These are phyloP conservation scores for Chloromonas sp. DNA, from an alignment of 163 green algal species.

Conservation along the genomic window DNA sequence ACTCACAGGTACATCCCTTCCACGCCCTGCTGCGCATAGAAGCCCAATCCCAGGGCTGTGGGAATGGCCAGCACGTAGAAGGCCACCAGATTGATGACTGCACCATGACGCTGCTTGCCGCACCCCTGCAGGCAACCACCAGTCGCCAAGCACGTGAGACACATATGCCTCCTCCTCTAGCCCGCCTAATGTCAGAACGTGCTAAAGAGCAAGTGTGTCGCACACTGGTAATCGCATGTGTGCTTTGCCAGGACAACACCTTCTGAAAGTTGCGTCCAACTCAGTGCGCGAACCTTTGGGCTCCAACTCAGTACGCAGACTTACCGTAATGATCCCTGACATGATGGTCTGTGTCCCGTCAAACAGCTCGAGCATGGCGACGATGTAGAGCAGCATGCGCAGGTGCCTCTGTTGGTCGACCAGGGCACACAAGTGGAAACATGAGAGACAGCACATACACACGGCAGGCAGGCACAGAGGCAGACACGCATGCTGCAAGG, in stretches of 20 bases:
- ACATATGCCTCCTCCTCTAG: too few species aligned
- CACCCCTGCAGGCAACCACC: constrained; percentile 9
- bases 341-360: constrained; percentile 45
- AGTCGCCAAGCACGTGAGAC: too few species aligned
- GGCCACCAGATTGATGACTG: constrained; percentile 22
- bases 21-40: constrained; percentile 10
- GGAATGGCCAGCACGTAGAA: constrained; percentile 38
- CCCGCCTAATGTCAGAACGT: too few species aligned
- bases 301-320: neutral
- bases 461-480: too few species aligned
- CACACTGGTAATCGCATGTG: too few species aligned
- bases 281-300: too few species aligned
- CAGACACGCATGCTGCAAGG: too few species aligned
- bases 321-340: constrained; percentile 21
- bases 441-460: too few species aligned
- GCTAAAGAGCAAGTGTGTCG: too few species aligned
- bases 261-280: too few species aligned
- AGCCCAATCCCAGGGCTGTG: constrained; percentile 31
- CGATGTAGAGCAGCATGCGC: constrained; percentile 36
- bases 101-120: constrained; percentile 34
- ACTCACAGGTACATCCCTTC: neutral
- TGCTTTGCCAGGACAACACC: too few species aligned
- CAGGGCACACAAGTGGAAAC: too few species aligned
- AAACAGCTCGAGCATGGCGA: constrained; percentile 43
- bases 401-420: constrained; percentile 15